Conservation (phyloP, 345 rosid genomes). For the Bruguiera parviflora region DNA sequence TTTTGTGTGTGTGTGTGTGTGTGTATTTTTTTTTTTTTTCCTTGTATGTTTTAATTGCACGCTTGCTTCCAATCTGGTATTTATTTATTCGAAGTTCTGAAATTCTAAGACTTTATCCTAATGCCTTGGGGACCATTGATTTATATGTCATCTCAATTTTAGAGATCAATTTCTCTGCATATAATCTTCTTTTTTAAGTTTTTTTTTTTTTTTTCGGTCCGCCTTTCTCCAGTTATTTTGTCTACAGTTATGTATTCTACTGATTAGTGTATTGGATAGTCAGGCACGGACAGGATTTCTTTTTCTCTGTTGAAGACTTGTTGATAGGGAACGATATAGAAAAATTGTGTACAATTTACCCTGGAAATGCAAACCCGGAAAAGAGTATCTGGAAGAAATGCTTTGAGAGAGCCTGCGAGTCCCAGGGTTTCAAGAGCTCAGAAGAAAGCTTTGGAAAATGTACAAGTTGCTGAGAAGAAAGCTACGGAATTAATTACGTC, state of each 20-base stretch:
- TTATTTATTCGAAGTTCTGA: too few species aligned
- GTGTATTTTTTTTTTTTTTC: too few species aligned
- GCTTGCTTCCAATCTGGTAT: too few species aligned
- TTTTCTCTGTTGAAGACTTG: constrained; percentile 2
- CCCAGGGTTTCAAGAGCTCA: constrained; percentile 49
- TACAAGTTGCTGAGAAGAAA: constrained; percentile 44
- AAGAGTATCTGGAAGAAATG: constrained; percentile 46
- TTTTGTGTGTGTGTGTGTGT: too few species aligned
- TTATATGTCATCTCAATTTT: too few species aligned
- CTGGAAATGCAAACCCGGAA: constrained; percentile 59
- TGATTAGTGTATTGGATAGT: constrained; percentile 5
- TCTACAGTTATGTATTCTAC: neutral
- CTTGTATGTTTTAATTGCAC: too few species aligned
- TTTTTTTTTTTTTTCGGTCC: neutral
- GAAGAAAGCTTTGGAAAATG: constrained; percentile 49
- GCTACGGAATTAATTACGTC: constrained; percentile 58
- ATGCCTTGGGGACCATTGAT: too few species aligned
- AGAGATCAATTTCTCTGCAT: too few species aligned
- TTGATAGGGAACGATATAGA: constrained; percentile 6
- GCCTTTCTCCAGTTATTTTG: neutral
- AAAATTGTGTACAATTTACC: constrained; percentile 6
- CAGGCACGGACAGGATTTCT: neutral
- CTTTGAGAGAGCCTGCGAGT: constrained; percentile 42
- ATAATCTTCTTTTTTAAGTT: neutral
- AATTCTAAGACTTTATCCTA: too few species aligned